Base-by-base conservation (phyloP, 1,284 basidiomycete genomes). In the Tylopilus orsonianus region DNA sequence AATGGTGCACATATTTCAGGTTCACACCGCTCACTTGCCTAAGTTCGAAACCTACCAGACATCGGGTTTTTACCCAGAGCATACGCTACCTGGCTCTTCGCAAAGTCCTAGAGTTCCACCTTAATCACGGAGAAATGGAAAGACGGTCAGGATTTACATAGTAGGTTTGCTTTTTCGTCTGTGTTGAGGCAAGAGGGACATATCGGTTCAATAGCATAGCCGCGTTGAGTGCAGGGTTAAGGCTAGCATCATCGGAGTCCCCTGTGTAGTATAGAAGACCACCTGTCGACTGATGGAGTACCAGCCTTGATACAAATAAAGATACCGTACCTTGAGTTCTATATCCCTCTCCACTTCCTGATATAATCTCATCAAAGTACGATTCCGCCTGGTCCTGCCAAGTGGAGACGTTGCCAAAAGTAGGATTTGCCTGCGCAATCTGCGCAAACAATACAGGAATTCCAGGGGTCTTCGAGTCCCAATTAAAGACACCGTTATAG, bases 141-240 rank as follows among this genome's bases (percentile, higher is more conserved):
- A 8, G 16, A 20, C 8, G 7, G 26, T 18, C 19, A 10, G 5
- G 12, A 64, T 69, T 60, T 57, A 86, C 87, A 53, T 75, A 68
- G 62, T 95, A 95, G 2, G 76, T 61, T 9, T 70, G 64, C 35
- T 73, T 75, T 68, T 85, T 90, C 30, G 74, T 73, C 1, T 71
- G 60, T 5, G 72, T 81, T 0, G 86, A 82, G 0, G 89, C 85
- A 48, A 94, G 71, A 10, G 82, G 82, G 0, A 86, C 83, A 63
- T 92, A 95, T 58, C 85, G 79, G 34, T 78, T 74, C 58, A 94
- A 69, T 37, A 96, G 72, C 83, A 91, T 90, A 0, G 93, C 90
- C 2, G 84, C 80, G 52, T 93, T 94, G 55, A 94, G 71, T 0
- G 92, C 86, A 14, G 93, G 92, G 62, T 96, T 95, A 33, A 96